Percentiles rank a stretch among this genome's conserved stretches.
These are phyloP conservation scores for Trichosporon ovoides DNA, from an alignment of 1,284 basidiomycete species.

Conservation along the genomic window DNA sequence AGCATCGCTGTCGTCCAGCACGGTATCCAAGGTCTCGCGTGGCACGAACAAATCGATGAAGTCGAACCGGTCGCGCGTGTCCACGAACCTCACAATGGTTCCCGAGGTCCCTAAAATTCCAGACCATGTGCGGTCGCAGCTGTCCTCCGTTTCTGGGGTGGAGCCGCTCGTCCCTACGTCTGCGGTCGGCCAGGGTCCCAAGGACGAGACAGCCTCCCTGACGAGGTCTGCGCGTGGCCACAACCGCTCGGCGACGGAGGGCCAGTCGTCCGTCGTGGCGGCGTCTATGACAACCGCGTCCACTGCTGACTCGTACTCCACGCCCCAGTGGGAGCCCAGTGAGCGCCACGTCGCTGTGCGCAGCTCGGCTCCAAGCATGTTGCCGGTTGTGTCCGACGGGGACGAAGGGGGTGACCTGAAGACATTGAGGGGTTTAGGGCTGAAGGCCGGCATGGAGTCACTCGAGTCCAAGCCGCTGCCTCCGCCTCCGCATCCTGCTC, in stretches of 20 bases:
- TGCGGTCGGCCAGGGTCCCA: background rate
- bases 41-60: slow-evolving; percentile 1
- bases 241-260: background rate
- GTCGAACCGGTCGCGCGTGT: background rate
- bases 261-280: background rate
- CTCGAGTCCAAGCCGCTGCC: background rate
- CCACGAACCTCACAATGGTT: slow-evolving; percentile 1
- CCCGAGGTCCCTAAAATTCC: slow-evolving; percentile 1
- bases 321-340: background rate
- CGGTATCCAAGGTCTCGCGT: background rate
- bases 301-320: background rate
- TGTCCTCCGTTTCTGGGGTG: background rate
- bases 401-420: background rate
- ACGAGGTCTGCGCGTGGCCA: background rate
- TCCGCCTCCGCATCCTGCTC: background rate
- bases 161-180: background rate
- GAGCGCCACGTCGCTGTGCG: background rate
- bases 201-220: background rate
- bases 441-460: background rate
- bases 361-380: background rate
- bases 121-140: background rate
- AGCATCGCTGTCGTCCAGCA: background rate
- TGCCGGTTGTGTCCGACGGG: background rate
- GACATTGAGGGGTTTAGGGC: background rate
- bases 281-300: background rate